Evolutionary conservation across 805 yeast species (phyloP), one percentile per base, ranked within the genome.

Genomic region (Candida nonsorbophila): DNA sequence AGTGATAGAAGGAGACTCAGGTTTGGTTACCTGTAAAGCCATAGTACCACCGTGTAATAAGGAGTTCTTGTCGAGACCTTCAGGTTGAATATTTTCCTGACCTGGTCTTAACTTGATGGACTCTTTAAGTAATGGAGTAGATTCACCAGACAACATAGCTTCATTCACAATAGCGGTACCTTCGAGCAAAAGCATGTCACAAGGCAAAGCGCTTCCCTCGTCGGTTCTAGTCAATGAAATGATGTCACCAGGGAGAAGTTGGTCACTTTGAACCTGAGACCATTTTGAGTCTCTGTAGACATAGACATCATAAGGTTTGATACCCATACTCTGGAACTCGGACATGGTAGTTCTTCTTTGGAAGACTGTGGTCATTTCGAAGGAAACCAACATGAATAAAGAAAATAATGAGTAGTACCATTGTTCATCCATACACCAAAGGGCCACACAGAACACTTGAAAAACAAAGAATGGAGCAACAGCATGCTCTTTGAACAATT

Each of bases 71-170:
- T 92, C 98, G 25, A 85, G 51, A 20, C 94, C 88, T 34, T 85
- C 92, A 3, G 81, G 62, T 39, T 84, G 84, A 41, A 87, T 65
- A 6, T 41, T 44, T 33, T 84, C 95, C 12, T 69, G 58, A 18
- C 67, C 60, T 16, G 94, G 94, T 61, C 98, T 84, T 44, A 84
- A 73, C 41, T 76, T 77, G 41, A 88, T 75, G 2, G 95, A 84
- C 59, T 92, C 98, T 52, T 92, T 92, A 51, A 92, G 75, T 44
- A 92, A 67, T 5, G 98, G 98, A 24, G 98, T 92, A 5, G 97
- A 87, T 64, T 92, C 98, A 55, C 98, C 98, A 4, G 96, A 85
- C 33, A 92, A 77, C 98, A 92, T 92, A 14, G 98, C 98, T 69
- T 92, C 98, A 53, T 92, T 92, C 25, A 92, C 94, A 51, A 92